Conservation (phyloP, 495 filamentous ascomycete genomes). For the Cercophora newfieldiana region DNA sequence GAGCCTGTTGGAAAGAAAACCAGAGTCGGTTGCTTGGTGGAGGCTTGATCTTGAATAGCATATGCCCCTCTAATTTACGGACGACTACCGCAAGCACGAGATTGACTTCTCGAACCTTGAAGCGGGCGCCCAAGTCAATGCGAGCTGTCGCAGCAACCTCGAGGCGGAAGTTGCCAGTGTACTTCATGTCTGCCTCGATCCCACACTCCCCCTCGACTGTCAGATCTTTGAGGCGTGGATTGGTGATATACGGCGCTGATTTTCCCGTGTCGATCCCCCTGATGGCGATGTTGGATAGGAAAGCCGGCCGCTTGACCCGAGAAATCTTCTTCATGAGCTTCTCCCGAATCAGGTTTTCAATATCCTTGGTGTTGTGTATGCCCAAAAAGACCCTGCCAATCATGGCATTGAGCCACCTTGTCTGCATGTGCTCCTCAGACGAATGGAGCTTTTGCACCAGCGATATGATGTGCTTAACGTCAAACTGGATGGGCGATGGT, state of each 20-base stretch:
- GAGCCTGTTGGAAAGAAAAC: slow-evolving; percentile 90
- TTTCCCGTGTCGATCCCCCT: slow-evolving; percentile 84
- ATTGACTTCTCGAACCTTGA: slow-evolving; percentile 88
- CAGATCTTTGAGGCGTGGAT: slow-evolving; percentile 84
- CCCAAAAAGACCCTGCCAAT: slow-evolving; percentile 85
- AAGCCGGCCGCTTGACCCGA: slow-evolving; percentile 86
- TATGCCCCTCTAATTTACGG: slow-evolving; percentile 82
- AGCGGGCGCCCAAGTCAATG: slow-evolving; percentile 83
- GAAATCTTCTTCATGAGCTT: slow-evolving; percentile 98
- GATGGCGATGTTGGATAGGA: slow-evolving; percentile 77
- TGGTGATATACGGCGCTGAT: slow-evolving; percentile 83
- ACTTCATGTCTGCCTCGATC: slow-evolving; percentile 81
- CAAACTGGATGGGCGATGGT: slow-evolving; percentile 75
- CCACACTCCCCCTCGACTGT: slow-evolving; percentile 87
- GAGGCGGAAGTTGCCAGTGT: slow-evolving; percentile 83
- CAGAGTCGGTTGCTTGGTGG: slow-evolving; percentile 93
- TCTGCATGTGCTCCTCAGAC: slow-evolving; percentile 87
- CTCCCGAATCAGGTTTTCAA: slow-evolving; percentile 73
- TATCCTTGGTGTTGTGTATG: slow-evolving; percentile 76
- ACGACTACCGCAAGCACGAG: slow-evolving; percentile 83
- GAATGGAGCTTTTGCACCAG: slow-evolving; percentile 88
- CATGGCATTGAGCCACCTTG: slow-evolving; percentile 91
- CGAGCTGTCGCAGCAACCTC: slow-evolving; percentile 88
- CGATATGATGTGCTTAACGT: slow-evolving; percentile 79
- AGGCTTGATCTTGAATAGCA: slow-evolving; percentile 84